phyloP scores from a whole-genome alignment of 352 stramenopile genomes.

The Pythium guiyangense region DNA sequence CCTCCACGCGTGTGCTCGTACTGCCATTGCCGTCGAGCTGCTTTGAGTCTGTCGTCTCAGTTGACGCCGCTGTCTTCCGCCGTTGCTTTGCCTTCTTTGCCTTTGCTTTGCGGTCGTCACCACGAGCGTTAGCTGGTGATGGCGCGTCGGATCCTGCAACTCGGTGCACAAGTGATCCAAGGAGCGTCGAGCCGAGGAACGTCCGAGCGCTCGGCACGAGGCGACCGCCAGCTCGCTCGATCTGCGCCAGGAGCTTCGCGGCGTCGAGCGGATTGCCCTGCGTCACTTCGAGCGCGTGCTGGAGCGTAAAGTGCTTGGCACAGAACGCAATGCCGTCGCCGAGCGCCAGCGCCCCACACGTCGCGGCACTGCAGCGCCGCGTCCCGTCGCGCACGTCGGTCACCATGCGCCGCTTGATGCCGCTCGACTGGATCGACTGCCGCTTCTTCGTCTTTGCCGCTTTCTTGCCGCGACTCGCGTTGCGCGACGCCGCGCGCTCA shows the following conservation, averaged over 20 bases:
- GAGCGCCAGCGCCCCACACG: slow-evolving; percentile 26
- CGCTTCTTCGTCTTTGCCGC: slow-evolving; percentile 26
- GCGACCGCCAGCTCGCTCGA: slow-evolving; percentile 21
- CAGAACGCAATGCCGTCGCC: slow-evolving; percentile 35
- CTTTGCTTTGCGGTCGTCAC: no score
- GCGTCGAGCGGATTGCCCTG: slow-evolving; percentile 51
- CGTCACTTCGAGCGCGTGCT: slow-evolving; percentile 59
- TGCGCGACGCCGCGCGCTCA: not conserved
- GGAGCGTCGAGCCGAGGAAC: slow-evolving; percentile 8
- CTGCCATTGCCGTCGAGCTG: no score
- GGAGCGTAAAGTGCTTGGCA: slow-evolving; percentile 48
- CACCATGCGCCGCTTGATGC: slow-evolving; percentile 2
- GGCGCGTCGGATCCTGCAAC: no score
- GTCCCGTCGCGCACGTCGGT: slow-evolving; percentile 1
- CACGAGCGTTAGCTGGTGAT: no score
- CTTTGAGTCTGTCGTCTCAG: no score
- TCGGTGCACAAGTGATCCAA: slow-evolving; percentile 8
- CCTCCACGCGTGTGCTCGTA: no score
- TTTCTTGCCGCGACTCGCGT: slow-evolving; percentile 7
- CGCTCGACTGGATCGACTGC: slow-evolving; percentile 5
- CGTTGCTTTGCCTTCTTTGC: no score
- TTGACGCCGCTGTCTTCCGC: no score
- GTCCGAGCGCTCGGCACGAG: not conserved
- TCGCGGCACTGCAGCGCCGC: slow-evolving; percentile 28
- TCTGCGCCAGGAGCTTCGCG: slow-evolving; percentile 46